A percentile compares a stretch with the other conserved stretches of the same genome.
Conservation (phyloP, 2,329 filamentous ascomycete species). For the Talaromyces albobiverticillius region DNA sequence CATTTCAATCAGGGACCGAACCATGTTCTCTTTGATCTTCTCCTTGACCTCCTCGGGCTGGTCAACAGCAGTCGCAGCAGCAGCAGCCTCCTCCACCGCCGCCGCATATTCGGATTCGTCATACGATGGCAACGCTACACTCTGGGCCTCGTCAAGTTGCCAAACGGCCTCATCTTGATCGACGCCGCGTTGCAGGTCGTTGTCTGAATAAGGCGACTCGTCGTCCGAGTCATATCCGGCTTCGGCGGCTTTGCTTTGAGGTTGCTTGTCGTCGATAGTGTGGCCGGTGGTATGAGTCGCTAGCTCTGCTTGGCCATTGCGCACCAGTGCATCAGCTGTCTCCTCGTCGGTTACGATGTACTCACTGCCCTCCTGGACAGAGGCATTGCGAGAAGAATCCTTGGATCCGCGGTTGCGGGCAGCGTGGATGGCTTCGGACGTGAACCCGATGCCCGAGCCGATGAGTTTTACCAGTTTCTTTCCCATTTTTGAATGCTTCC, state of each 20-base stretch:
- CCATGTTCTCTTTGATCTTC: not conserved
- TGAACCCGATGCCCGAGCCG: not conserved
- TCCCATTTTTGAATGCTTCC: too few relatives aligned
- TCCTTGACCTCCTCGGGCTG: not conserved
- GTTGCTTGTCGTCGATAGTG: not conserved
- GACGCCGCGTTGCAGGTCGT: not conserved
- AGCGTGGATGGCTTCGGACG: slow-evolving; percentile 2
- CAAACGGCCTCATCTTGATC: not conserved
- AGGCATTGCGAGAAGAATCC: not conserved
- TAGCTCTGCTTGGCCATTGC: not conserved
- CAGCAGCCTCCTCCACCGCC: not conserved
- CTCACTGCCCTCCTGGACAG: not conserved
- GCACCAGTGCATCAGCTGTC: not conserved
- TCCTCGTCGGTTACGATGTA: not conserved
- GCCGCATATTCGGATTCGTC: not conserved
- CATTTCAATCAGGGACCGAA: not conserved
- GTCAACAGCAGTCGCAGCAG: too few relatives aligned
- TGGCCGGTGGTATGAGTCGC: not conserved
- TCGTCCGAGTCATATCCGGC: not conserved
- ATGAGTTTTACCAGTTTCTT: not conserved
- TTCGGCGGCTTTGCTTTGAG: not conserved
- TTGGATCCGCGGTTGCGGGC: not conserved
- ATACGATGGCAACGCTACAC: not conserved
- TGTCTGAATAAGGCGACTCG: not conserved
- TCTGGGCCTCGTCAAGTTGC: not conserved